Evolutionary conservation across 805 yeast species (phyloP).

Genomic region (Cyberlindnera sargentensis): DNA sequence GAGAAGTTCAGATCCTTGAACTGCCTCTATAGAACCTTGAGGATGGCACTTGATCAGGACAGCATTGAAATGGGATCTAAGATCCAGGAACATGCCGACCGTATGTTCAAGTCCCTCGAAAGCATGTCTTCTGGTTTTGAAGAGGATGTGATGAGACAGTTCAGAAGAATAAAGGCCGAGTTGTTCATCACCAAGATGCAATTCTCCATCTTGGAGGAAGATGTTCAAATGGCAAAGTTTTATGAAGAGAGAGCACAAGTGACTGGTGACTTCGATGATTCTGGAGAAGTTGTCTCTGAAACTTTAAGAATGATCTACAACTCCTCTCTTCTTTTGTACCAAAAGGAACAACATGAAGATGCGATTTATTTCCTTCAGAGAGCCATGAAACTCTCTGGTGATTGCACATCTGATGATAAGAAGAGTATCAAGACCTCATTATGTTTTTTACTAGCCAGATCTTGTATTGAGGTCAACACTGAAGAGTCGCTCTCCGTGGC

Average conservation of each 20-base stretch:
- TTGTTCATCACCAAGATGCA: slow-evolving; percentile 28
- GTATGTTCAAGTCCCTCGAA: slow-evolving; percentile 20
- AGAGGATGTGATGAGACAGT: slow-evolving; percentile 6
- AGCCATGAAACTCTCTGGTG: slow-evolving; percentile 8
- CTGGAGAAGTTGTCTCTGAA: slow-evolving; percentile 21
- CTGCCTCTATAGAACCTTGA: slow-evolving; percentile 26
- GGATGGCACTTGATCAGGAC: slow-evolving; percentile 23
- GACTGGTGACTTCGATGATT: slow-evolving; percentile 8
- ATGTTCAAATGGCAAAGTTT: slow-evolving; percentile 29
- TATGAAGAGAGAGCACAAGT: slow-evolving; percentile 26
- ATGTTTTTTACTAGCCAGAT: slow-evolving; percentile 22
- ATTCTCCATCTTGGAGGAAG: slow-evolving; percentile 23
- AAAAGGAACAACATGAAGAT: slow-evolving; percentile 6
- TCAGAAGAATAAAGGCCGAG: slow-evolving; percentile 22
- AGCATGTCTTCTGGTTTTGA: slow-evolving; percentile 8
- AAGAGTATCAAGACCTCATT: slow-evolving; percentile 15
- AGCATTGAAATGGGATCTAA: slow-evolving; percentile 14
- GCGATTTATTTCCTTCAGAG: slow-evolving; percentile 15
- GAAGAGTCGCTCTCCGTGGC: slow-evolving; percentile 16
- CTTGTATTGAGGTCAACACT: slow-evolving; percentile 20
- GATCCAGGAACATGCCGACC: slow-evolving; percentile 26
- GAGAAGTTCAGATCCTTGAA: slow-evolving; percentile 25
- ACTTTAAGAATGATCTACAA: slow-evolving; percentile 29
- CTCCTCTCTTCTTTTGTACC: slow-evolving; percentile 19
- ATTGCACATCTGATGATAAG: slow-evolving; percentile 16